Evolutionary conservation across 2,329 filamentous ascomycete species (phyloP).

Genomic region (Exophiala mesophila): DNA sequence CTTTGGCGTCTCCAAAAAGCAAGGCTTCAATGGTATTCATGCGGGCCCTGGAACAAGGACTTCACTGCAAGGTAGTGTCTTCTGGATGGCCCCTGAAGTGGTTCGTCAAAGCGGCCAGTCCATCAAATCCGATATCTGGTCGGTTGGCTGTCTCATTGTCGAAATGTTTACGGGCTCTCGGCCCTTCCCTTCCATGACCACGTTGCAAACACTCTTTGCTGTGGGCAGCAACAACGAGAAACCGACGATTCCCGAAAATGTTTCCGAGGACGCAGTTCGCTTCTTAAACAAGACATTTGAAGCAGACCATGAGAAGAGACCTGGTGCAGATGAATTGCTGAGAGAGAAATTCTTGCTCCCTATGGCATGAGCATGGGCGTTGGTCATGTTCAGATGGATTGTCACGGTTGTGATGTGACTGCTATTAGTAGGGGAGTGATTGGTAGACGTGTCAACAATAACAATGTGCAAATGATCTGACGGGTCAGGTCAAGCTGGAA

Average conservation of each 20-base stretch:
- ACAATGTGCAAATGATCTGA: no score
- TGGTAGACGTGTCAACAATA: no score
- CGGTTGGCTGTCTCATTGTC: conserved; percentile 88
- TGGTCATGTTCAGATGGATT: background rate
- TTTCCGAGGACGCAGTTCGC: conserved; percentile 73
- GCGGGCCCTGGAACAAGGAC: conserved; percentile 76
- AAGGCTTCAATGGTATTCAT: conserved; percentile 27
- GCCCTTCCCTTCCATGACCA: conserved; percentile 93
- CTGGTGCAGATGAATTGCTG: conserved; percentile 86
- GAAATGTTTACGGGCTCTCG: conserved; percentile 99
- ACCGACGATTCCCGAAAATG: conserved; percentile 81
- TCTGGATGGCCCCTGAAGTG: conserved; percentile 99
- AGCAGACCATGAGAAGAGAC: conserved; percentile 86
- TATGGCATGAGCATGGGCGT: conserved; percentile 19
- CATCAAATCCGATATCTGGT: conserved; percentile 98
- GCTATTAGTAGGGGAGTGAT: no score
- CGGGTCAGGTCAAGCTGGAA: no score
- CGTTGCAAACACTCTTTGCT: conserved; percentile 97
- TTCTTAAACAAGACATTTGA: conserved; percentile 92
- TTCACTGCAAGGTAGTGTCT: conserved; percentile 93
- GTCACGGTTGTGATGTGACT: no score
- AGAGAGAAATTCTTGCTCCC: conserved; percentile 63
- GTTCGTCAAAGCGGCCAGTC: conserved; percentile 98
- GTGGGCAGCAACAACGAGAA: conserved; percentile 84
- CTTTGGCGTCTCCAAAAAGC: conserved; percentile 86